Base-by-base conservation (phyloP, 495 filamentous ascomycete species). In the Cladorrhinum samala region DNA sequence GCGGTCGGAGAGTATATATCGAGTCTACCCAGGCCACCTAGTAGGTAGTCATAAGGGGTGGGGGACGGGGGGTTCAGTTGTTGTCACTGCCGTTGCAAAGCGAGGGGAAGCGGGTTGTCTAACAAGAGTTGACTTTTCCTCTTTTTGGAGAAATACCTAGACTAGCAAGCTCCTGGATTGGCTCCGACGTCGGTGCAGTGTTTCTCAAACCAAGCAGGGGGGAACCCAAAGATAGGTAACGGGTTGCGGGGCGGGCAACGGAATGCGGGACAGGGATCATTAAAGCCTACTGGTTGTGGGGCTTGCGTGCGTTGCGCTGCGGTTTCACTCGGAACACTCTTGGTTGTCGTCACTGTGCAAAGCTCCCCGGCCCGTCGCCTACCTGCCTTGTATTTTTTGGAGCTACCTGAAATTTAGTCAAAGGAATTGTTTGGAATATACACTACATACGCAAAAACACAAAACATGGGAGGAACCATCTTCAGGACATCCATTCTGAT, bases 151-250 rank as follows among this genome's bases (percentile, higher is more conserved):
- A 33, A 6, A 33, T n/a, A n/a, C n/a, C n/a, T n/a, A n/a, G n/a
- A n/a, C n/a, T n/a, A n/a, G n/a, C n/a, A n/a, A n/a, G n/a, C n/a
- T n/a, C n/a, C n/a, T n/a, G 46, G 54, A 52, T 36, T 41, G 48
- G 23, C 56, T 55, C 56, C 56, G 56, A 55, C 20, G 56, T 59
- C 56, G 56, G 56, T 59, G 56, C 42, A 27, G 44, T 24, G 18
- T 6, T 33, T 11, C 27, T 33, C 27, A 33, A n/a, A n/a, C n/a
- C 27, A 33, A 33, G 27, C 51, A 58, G 41, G 54, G 27, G 5
- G 27, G 27, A 5, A 33, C 27, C 27, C 11, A 33, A 33, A 33
- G 11, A 53, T 58, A 54, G 47, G 11, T 33, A 33, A 11, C 47
- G 46, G 51, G 25, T 41, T 47, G 52, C 52, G 56, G 56, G 56